These are phyloP conservation scores for Trichoderma oligosporum DNA, from an alignment of 2,329 filamentous ascomycete species.

Conservation along the genomic window DNA sequence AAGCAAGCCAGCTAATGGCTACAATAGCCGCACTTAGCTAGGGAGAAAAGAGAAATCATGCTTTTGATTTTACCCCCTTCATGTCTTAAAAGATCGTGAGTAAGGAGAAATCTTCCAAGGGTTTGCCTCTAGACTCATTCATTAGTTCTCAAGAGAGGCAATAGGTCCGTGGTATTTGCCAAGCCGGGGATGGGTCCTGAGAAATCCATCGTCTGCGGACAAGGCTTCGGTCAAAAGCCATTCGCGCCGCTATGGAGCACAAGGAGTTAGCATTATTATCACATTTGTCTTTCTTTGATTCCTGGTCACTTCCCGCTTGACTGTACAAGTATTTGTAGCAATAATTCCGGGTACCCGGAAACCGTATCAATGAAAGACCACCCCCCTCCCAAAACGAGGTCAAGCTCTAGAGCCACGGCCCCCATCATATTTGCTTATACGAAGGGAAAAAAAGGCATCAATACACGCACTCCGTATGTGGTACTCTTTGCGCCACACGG, in stretches of 20 bases:
- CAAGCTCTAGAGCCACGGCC: neutral
- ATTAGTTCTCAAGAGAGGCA: neutral
- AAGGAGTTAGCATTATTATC: neutral
- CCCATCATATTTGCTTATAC: neutral
- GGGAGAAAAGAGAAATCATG: neutral
- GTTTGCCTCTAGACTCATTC: neutral
- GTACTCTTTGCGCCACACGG: neutral
- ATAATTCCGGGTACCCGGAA: constrained; percentile 12
- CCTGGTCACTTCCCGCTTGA: too few species aligned
- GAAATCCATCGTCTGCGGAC: too few species aligned
- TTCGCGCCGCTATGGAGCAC: neutral
- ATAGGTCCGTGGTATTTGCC: neutral
- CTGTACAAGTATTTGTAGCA: too few species aligned
- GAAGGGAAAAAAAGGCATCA: neutral
- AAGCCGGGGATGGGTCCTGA: neutral
- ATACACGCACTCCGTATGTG: neutral
- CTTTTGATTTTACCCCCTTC: neutral
- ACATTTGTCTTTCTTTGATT: neutral
- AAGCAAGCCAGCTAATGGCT: neutral
- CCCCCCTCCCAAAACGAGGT: neutral
- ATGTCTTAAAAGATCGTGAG: neutral
- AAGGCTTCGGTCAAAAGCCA: neutral
- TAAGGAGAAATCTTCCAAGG: neutral
- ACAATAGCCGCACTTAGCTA: neutral
- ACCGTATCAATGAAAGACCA: neutral